Percentiles rank a stretch among this genome's conserved stretches.
phyloP scores from a whole-genome alignment of 108 stramenopile species.

The Pseudonitzschia multistriata region DNA sequence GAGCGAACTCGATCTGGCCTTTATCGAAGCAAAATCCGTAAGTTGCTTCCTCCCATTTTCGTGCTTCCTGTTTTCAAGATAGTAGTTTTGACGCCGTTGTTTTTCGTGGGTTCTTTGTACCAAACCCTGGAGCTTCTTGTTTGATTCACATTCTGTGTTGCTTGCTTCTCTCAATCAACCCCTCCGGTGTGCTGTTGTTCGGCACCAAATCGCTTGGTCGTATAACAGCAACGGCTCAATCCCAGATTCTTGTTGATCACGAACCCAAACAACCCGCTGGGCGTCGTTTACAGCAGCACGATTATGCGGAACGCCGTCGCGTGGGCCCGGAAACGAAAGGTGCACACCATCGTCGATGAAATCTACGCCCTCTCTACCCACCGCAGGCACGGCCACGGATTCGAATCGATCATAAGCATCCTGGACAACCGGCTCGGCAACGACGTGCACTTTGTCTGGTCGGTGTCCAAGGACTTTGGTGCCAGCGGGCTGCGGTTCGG shows the following conservation, averaged over 20 bases:
- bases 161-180: too few relatives aligned
- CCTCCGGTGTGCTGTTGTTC: not conserved
- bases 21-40: conserved; percentile 35
- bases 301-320: conserved; percentile 46
- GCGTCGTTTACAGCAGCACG: conserved; percentile 61
- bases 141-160: not conserved
- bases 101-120: not conserved
- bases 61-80: not conserved
- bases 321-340: conserved; percentile 68
- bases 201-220: too few relatives aligned
- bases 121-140: too few relatives aligned
- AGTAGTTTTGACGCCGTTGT: not conserved
- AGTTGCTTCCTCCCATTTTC: not conserved
- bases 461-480: conserved; percentile 91
- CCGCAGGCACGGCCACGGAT: conserved; percentile 22
- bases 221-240: conserved; percentile 48
- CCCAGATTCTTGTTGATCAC: conserved; percentile 79
- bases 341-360: conserved; percentile 89
- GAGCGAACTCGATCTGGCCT: conserved; percentile 68
- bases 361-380: conserved; percentile 79
- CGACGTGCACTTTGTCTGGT: conserved; percentile 88
- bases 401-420: conserved; percentile 64
- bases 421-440: conserved; percentile 70
- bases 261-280: conserved; percentile 94
- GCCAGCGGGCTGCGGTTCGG: conserved; percentile 86